Percentiles rank a stretch among this genome's conserved stretches.
These are phyloP conservation scores for Ogataea allantospora DNA, from an alignment of 805 yeast species.

Conservation along the genomic window DNA sequence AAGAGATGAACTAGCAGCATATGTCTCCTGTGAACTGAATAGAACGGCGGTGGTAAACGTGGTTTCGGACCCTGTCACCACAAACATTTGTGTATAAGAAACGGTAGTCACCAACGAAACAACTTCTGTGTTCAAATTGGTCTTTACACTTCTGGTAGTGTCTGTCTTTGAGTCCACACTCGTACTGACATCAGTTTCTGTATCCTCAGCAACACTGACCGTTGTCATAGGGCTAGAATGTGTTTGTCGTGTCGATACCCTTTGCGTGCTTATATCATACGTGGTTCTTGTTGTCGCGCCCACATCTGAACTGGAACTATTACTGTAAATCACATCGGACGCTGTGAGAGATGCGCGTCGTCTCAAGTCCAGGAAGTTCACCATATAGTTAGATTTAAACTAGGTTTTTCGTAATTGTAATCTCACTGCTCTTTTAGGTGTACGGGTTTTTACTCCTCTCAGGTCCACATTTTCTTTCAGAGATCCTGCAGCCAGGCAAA, in stretches of 20 bases:
- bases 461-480: background rate
- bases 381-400: slow-evolving; percentile 8
- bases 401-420: background rate
- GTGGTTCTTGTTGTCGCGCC: slow-evolving; percentile 1
- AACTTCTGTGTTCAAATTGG: background rate
- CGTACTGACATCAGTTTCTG: no score
- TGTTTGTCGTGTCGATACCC: background rate
- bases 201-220: background rate
- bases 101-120: slow-evolving; percentile 10
- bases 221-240: background rate
- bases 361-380: slow-evolving; percentile 11
- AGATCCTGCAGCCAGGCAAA: slow-evolving; percentile 6
- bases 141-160: background rate
- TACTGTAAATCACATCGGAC: slow-evolving; percentile 11
- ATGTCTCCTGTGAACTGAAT: slow-evolving; percentile 20
- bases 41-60: slow-evolving; percentile 27
- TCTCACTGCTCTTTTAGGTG: background rate
- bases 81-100: slow-evolving; percentile 30
- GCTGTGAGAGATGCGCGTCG: slow-evolving; percentile 4
- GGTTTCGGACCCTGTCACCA: slow-evolving; percentile 29
- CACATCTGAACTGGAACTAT: slow-evolving; percentile 7
- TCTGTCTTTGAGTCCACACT: background rate
- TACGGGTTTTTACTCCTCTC: background rate
- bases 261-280: background rate
- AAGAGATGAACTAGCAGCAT: slow-evolving; percentile 14